Evolutionary conservation across 805 yeast genomes (phyloP).

Genomic region (Aciculoconidium aculeatum): DNA sequence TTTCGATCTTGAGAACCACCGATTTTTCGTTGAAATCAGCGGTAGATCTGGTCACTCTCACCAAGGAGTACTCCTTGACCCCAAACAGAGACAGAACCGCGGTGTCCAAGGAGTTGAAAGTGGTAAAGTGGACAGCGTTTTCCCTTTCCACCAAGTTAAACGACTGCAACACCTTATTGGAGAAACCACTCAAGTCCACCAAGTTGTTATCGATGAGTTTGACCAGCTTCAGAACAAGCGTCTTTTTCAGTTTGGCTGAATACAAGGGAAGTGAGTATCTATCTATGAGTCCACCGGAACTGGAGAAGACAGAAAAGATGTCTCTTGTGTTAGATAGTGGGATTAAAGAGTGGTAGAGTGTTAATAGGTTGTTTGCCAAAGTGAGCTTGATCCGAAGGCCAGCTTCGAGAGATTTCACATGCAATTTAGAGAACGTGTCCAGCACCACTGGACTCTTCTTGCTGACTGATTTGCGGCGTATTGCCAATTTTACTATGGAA

Average conservation of each 20-base stretch:
- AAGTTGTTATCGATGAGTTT: slow-evolving; percentile 35
- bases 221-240: slow-evolving; percentile 20
- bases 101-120: slow-evolving; percentile 39
- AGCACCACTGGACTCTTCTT: slow-evolving; percentile 9
- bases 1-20: slow-evolving; percentile 47
- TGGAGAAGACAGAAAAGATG: slow-evolving; percentile 10
- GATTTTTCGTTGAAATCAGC: slow-evolving; percentile 48
- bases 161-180: slow-evolving; percentile 32
- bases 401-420: slow-evolving; percentile 43
- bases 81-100: slow-evolving; percentile 42
- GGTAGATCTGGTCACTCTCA: slow-evolving; percentile 51
- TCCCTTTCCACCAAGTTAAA: slow-evolving; percentile 13
- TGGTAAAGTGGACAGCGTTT: slow-evolving; percentile 16
- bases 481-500: slow-evolving; percentile 17
- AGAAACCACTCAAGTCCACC: slow-evolving; percentile 31
- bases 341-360: slow-evolving; percentile 38
- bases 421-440: slow-evolving; percentile 24
- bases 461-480: slow-evolving; percentile 25
- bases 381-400: slow-evolving; percentile 47
- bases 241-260: no score
- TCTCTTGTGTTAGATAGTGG: slow-evolving; percentile 26
- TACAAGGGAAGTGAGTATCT: no score
- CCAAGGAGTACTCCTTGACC: slow-evolving; percentile 35
- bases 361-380: slow-evolving; percentile 37
- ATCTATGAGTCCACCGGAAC: no score